Evolutionary conservation across 2,329 filamentous ascomycete species (phyloP).

Genomic region (Ophiostoma himal-ulmi): DNA sequence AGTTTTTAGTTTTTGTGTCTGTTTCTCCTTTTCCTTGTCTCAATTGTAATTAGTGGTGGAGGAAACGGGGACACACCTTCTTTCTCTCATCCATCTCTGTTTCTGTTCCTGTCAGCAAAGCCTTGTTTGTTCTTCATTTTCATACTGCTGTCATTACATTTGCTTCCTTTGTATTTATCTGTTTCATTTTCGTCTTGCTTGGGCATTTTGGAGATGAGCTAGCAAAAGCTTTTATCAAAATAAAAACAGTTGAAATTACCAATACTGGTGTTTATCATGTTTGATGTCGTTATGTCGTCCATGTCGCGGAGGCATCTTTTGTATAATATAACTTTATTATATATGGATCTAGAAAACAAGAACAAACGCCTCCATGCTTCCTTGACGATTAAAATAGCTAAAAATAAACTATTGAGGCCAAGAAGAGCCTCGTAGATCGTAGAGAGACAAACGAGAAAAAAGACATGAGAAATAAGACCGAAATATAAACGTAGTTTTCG

Average conservation of each 20-base stretch:
- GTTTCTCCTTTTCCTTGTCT: constrained; percentile 18
- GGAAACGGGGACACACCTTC: neutral
- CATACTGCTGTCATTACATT: constrained; percentile 6
- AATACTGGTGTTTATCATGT: neutral
- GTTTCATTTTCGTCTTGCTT: constrained; percentile 12
- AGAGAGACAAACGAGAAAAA: neutral
- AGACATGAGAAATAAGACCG: neutral
- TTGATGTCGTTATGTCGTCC: neutral
- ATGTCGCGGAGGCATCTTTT: neutral
- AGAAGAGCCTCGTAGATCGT: neutral
- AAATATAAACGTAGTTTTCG: constrained; percentile 12
- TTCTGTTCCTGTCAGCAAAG: constrained; percentile 10
- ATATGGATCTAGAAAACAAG: neutral
- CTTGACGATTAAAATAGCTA: constrained; percentile 10
- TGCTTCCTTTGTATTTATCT: constrained; percentile 4
- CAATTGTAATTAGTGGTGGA: neutral
- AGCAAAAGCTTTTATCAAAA: constrained; percentile 11
- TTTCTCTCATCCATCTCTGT: neutral
- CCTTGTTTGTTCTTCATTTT: neutral
- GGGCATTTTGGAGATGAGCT: constrained; percentile 12
- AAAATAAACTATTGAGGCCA: neutral
- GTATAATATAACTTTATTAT: neutral
- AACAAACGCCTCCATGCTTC: neutral
- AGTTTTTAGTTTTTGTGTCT: neutral
- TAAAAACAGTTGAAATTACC: neutral